Evolutionary conservation across 768 basidiomycete genomes (phyloP), one percentile per base, ranked within the genome.

Genomic region (Lentinula sp.): DNA sequence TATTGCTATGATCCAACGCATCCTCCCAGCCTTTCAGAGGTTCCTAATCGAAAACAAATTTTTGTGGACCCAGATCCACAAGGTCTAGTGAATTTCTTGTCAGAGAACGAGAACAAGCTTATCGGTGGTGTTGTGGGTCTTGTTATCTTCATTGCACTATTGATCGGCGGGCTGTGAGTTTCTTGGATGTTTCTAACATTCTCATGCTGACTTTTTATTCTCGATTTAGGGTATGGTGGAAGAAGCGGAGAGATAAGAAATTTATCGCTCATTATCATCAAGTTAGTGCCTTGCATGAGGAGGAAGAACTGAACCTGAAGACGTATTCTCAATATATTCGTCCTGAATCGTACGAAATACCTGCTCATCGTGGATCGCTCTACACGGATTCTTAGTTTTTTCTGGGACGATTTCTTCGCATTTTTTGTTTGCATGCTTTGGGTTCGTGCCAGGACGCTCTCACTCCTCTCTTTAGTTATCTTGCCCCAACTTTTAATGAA

Each of bases 41-140:
- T 81, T 0, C 72, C 75, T 0, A 63, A 65, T 2, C 68, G 87
- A 59, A 73, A 80, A 54, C 71, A 75, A 1, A 55, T 43, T 0
- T 87, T 86, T 65, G 73, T 74, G 23, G 72, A 87, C 70, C 87
- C 87, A 5, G 82, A 85, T 66, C 82, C 79, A 10, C 67, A 78
- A 51, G 84, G 81, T 5, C n/a, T 81, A 34, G 66, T 63, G 49
- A 62, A 63, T 0, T 86, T 87, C 64, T 69, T 87, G 64, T 60
- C 63, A 1, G 65, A 64, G 21, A 71, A 83, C 63, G 82, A 81
- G 71, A 75, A 74, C 57, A 73, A 70, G 40, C 71, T 88, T 34
- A 71, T 86, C 35, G 81, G 82, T 9, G 82, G 77, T 1, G 64
- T 78, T 4, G 59, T 82, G 35, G 80, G 74, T n/a, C 64, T 81